These are phyloP conservation scores for Remersonia thermophila DNA, from an alignment of 2,329 filamentous ascomycete genomes.

Conservation along the genomic window DNA sequence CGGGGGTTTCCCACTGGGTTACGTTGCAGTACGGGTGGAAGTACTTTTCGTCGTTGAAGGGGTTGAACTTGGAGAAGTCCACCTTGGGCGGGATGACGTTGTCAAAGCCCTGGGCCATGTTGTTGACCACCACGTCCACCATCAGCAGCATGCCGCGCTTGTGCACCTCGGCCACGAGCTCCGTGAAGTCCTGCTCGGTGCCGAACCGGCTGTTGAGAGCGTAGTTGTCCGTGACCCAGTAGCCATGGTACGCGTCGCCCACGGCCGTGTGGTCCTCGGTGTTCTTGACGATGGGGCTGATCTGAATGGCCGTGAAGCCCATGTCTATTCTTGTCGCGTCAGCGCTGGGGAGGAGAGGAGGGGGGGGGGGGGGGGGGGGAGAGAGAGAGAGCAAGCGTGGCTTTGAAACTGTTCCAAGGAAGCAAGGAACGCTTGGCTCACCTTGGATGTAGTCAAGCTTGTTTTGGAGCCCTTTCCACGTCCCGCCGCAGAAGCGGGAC, in stretches of 20 bases:
- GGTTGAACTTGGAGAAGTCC: slow-evolving; percentile 27
- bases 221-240: slow-evolving; percentile 40
- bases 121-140: slow-evolving; percentile 42
- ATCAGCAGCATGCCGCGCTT: slow-evolving; percentile 30
- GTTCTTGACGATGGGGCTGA: slow-evolving; percentile 41
- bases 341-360: not conserved
- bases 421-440: slow-evolving; percentile 4
- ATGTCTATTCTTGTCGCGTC: no score
- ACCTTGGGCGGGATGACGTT: slow-evolving; percentile 29
- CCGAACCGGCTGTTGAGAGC: slow-evolving; percentile 47
- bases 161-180: slow-evolving; percentile 33
- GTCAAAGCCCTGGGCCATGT: slow-evolving; percentile 34
- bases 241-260: slow-evolving; percentile 37
- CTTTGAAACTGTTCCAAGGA: no score
- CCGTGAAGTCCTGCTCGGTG: slow-evolving; percentile 44
- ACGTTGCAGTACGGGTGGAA: slow-evolving; percentile 49
- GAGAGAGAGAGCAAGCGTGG: no score
- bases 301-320: slow-evolving; percentile 48
- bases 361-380: no score
- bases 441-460: slow-evolving; percentile 51
- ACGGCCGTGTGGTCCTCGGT: slow-evolving; percentile 23
- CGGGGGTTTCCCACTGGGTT: slow-evolving; percentile 41
- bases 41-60: slow-evolving; percentile 40
- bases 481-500: slow-evolving; percentile 47
- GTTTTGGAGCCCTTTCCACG: slow-evolving; percentile 44